Base-by-base conservation (phyloP, 1,284 basidiomycete species). In the Lignosus rhinocerotis region DNA sequence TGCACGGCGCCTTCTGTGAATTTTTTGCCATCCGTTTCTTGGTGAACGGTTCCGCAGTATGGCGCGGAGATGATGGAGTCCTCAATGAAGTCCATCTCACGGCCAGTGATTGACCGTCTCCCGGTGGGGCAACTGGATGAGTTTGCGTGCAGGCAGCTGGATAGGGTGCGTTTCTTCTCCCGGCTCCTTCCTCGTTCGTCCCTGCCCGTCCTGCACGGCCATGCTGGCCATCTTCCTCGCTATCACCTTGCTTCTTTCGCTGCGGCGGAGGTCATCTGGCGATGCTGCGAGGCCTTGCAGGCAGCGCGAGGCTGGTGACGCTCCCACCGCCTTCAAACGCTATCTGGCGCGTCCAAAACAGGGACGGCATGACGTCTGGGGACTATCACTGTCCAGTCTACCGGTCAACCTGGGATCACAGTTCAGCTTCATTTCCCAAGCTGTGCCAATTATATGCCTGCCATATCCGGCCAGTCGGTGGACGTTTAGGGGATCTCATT, bases 11-110 rank as follows among this genome's bases (percentile, higher is more conserved):
- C 14, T 39, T 44, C 21, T 17, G 33, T 25, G 25, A 16, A 11
- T 31, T 19, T 14, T 17, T 31, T 41, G 17, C 25, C 14, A 42
- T 8, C 12, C 41, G 12, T 8, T 42, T 8, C 16, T 19, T 42
- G 41, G 36, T 10, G 10, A 42, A 42, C 39, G 39, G 31, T 31
- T 41, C 30, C 39, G 51, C 64, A 93, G 91, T 94, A 93, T 70
- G 91, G 93, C 56, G 93, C 90, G 19, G 90, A 90, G 70, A 89
- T 94, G 78, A 86, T 95, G 76, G 93, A 94, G 73, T 91, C 87
- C 2, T 88, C 89, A 43, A 85, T 96, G 54, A 92, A 89, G 72
- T 82, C 88, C 32, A 87, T 95, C 52, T 93, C 92, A 11, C 80
- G 86, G 9, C 93, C 93, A n/a, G 92, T 94, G 50, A 90, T 93